A percentile compares a stretch with the other conserved stretches of the same genome.
Conservation (phyloP, 345 rosid genomes). For the Mallotus nudiflorus region DNA sequence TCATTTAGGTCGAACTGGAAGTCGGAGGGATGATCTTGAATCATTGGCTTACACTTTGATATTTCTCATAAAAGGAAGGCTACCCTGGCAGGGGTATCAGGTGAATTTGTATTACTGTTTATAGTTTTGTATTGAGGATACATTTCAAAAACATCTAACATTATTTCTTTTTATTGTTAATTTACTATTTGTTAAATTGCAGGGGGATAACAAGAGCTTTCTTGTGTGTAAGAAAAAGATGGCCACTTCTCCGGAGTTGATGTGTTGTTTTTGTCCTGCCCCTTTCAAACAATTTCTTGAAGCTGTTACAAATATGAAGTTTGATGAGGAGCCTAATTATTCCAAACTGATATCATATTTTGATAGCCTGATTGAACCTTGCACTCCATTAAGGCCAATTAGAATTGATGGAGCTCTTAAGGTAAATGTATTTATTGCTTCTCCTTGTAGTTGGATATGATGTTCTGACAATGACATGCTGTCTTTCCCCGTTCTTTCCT, state of each 20-base stretch:
- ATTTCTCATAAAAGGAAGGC: conserved; percentile 33
- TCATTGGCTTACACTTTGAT: conserved; percentile 38
- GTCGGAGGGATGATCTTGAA: conserved; percentile 39
- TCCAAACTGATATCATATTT: conserved; percentile 32
- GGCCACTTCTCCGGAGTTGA: conserved; percentile 36
- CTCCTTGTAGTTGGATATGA: neutral
- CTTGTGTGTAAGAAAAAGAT: conserved; percentile 39
- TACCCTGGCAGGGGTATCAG: conserved; percentile 42
- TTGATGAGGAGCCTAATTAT: conserved; percentile 39
- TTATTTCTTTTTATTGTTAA: neutral
- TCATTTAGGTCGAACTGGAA: conserved; percentile 36
- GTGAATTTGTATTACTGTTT: neutral
- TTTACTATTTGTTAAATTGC: neutral
- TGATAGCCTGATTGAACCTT: conserved; percentile 34
- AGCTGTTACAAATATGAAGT: conserved; percentile 34
- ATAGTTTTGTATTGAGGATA: neutral
- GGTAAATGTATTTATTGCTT: conserved; percentile 13
- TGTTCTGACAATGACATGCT: neutral
- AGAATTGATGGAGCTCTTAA: conserved; percentile 39
- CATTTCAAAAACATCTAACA: neutral
- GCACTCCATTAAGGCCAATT: conserved; percentile 28
- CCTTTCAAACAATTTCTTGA: conserved; percentile 37
- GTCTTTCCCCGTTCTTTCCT: neutral
- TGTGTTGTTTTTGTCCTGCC: conserved; percentile 36
- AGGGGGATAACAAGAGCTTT: conserved; percentile 38